phyloP scores from a whole-genome alignment of 192 early-diverging fungal genomes.

The Coemansia guatemalensis region DNA sequence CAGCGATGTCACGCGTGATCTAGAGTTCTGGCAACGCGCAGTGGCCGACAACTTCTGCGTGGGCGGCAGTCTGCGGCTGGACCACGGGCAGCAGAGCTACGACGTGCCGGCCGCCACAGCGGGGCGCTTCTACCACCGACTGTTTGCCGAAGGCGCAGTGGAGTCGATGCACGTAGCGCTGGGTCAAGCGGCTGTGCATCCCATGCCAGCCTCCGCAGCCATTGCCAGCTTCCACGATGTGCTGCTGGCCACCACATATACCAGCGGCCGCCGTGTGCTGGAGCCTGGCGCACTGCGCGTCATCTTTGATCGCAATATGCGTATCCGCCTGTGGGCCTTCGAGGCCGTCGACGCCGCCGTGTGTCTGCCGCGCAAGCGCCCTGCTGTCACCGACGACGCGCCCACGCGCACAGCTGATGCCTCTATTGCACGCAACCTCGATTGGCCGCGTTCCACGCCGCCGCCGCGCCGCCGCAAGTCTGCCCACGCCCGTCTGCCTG shows the following conservation, averaged over 20 bases:
- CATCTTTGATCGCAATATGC: conserved; percentile 25
- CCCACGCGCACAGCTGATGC: conserved; percentile 27
- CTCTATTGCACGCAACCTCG: conserved; percentile 42
- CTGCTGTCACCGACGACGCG: conserved; percentile 28
- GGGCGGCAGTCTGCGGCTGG: conserved; percentile 29
- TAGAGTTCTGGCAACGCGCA: conserved; percentile 29
- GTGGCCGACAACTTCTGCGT: conserved; percentile 18
- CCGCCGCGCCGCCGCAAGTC: conserved; percentile 39
- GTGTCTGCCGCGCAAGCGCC: conserved; percentile 38
- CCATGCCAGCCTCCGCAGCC: conserved; percentile 7
- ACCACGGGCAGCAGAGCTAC: conserved; percentile 32
- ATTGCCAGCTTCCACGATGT: conserved; percentile 37
- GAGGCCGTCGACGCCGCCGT: conserved; percentile 21
- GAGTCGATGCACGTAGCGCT: conserved; percentile 37
- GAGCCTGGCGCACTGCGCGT: conserved; percentile 41
- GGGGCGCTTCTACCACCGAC: conserved; percentile 40
- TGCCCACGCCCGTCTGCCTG: conserved; percentile 30
- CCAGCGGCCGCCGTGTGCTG: conserved; percentile 41
- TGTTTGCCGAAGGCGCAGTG: conserved; percentile 37
- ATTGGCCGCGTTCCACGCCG: conserved; percentile 30
- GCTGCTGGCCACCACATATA: conserved; percentile 33
- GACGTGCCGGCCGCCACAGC: conserved; percentile 39
- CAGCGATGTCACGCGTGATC: conserved; percentile 3
- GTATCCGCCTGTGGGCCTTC: conserved; percentile 48
- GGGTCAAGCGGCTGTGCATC: conserved; percentile 14